Evolutionary conservation across 768 basidiomycete species (phyloP).

Genomic region (Lentinus tigrinus): DNA sequence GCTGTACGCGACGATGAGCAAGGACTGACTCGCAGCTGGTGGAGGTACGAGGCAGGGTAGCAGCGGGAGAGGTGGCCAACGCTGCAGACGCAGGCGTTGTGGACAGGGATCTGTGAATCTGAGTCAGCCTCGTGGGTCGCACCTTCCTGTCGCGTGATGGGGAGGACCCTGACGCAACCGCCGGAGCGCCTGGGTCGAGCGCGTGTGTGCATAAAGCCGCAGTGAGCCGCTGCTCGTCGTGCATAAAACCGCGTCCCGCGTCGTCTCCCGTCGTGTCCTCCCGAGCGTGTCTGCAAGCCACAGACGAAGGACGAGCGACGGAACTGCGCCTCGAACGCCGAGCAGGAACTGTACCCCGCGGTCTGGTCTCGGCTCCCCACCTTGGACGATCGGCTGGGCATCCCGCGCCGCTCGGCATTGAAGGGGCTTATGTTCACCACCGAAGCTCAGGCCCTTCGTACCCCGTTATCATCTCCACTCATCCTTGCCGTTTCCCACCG

Average conservation of each 20-base stretch:
- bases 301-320: too few species aligned
- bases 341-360: slow-evolving; percentile 2
- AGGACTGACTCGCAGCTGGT: neutral
- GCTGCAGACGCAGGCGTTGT: neutral
- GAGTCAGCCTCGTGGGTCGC: slow-evolving; percentile 9
- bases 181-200: neutral
- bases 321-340: slow-evolving; percentile 1
- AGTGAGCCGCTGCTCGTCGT: neutral
- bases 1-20: neutral
- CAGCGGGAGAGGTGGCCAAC: neutral
- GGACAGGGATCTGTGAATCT: neutral
- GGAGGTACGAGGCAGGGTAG: neutral
- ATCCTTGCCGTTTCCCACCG: neutral
- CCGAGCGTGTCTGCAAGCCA: neutral
- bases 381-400: slow-evolving; percentile 16
- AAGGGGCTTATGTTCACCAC: slow-evolving; percentile 6
- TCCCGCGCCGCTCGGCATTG: slow-evolving; percentile 20
- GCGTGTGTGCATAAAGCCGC: neutral
- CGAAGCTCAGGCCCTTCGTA: slow-evolving; percentile 7
- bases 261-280: neutral
- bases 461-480: slow-evolving; percentile 21
- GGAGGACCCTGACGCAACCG: slow-evolving; percentile 7
- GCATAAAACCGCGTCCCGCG: slow-evolving; percentile 1
- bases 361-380: neutral
- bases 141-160: slow-evolving; percentile 11